Evolutionary conservation across 257 asterid species (phyloP).

Genomic region (Capsicum chinense): DNA sequence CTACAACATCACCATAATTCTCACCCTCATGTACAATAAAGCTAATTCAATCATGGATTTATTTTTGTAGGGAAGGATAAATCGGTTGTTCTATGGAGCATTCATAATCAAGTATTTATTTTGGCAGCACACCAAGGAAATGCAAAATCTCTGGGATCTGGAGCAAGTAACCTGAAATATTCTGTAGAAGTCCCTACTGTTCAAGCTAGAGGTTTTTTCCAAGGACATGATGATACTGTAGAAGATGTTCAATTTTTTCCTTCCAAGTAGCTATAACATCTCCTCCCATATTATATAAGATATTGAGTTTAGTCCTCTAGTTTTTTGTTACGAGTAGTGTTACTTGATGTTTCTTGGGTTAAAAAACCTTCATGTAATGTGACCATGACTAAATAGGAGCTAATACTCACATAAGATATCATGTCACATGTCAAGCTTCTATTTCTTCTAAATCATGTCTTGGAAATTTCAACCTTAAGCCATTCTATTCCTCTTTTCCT

Average conservation of each 20-base stretch:
- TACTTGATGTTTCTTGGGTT: slow-evolving; percentile 25
- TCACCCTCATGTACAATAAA: slow-evolving; percentile 39
- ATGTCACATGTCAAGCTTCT: background rate
- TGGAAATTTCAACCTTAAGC: background rate
- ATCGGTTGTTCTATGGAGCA: slow-evolving; percentile 92
- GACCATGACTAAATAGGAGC: background rate
- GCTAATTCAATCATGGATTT: background rate
- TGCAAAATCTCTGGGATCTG: slow-evolving; percentile 65
- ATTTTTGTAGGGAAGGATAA: slow-evolving; percentile 82
- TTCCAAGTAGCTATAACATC: slow-evolving; percentile 55
- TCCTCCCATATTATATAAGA: too few species aligned
- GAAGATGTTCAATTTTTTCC: slow-evolving; percentile 97
- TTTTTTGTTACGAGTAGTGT: background rate
- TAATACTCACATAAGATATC: background rate
- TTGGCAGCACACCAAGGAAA: slow-evolving; percentile 40
- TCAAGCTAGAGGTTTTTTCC: slow-evolving; percentile 75
- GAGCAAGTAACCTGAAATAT: slow-evolving; percentile 41
- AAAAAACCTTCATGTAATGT: background rate
- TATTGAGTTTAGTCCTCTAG: too few species aligned
- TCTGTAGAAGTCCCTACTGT: slow-evolving; percentile 54
- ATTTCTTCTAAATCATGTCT: background rate
- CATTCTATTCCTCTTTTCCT: background rate
- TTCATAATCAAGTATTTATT: slow-evolving; percentile 82
- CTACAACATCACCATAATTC: slow-evolving; percentile 29
- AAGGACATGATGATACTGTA: slow-evolving; percentile 83